These are phyloP conservation scores for Vaccinium myrtillus DNA, from an alignment of 148 eudicot species.

Conservation along the genomic window DNA sequence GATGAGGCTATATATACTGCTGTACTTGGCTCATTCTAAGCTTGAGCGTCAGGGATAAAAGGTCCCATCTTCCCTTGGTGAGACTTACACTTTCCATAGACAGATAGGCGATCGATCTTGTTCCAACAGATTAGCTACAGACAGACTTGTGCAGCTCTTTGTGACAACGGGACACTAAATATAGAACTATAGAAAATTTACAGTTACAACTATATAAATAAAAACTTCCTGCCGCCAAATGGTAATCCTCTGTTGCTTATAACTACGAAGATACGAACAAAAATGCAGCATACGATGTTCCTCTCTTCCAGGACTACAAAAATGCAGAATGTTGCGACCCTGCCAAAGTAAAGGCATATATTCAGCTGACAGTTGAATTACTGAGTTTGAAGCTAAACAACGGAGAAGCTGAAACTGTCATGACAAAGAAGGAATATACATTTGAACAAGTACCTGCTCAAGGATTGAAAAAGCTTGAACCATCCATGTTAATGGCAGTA, in stretches of 20 bases:
- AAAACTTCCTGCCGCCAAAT: conserved; percentile 7
- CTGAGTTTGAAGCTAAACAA: not conserved
- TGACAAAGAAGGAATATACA: not conserved
- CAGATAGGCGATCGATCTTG: not conserved
- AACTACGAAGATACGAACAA: not conserved
- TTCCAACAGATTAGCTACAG: not conserved
- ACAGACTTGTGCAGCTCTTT: not conserved
- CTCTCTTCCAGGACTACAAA: not conserved
- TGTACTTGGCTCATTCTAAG: not conserved
- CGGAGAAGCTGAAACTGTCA: not conserved
- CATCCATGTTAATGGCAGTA: conserved; percentile 62
- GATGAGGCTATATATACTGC: not conserved
- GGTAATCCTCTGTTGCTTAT: not conserved
- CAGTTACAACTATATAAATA: not conserved
- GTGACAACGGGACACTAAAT: not conserved
- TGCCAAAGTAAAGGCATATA: not conserved
- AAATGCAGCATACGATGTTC: not conserved
- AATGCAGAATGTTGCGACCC: conserved; percentile 3
- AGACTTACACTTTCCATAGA: not conserved
- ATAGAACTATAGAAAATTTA: not conserved
- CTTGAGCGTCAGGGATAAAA: not conserved
- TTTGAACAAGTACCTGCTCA: conserved; percentile 29
- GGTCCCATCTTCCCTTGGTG: not conserved
- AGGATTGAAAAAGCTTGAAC: conserved; percentile 80
- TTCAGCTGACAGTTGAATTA: not conserved